Evolutionary conservation across 257 asterid genomes (phyloP).

Genomic region (Gentiana macrophylla): DNA sequence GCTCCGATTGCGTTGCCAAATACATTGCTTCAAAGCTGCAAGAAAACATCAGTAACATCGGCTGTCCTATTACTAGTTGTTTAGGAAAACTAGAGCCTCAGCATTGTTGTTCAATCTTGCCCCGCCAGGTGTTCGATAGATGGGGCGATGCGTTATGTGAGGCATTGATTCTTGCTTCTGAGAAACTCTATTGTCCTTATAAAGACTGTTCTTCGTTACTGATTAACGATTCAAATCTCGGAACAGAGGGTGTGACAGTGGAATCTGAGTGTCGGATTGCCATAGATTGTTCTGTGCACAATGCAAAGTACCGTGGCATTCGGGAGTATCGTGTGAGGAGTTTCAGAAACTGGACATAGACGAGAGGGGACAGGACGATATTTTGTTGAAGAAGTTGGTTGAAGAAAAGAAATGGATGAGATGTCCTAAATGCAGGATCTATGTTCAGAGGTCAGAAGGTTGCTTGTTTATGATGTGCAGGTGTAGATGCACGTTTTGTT

Average conservation of each 20-base stretch:
- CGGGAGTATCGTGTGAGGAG: no score
- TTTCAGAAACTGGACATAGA: slow-evolving; percentile 27
- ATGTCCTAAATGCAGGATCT: slow-evolving; percentile 49
- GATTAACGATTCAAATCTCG: slow-evolving; percentile 17
- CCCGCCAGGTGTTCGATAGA: slow-evolving; percentile 45
- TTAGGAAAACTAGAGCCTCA: slow-evolving; percentile 39
- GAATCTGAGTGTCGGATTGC: slow-evolving; percentile 37
- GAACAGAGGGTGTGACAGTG: not conserved
- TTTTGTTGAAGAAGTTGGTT: slow-evolving; percentile 17
- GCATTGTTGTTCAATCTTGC: slow-evolving; percentile 45
- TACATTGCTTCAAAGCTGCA: slow-evolving; percentile 37
- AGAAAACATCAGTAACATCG: slow-evolving; percentile 21
- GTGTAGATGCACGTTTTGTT: slow-evolving; percentile 55
- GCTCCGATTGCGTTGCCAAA: no score
- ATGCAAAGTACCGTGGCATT: no score
- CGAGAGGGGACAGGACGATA: slow-evolving; percentile 17
- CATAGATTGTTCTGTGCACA: no score
- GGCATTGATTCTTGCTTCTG: slow-evolving; percentile 33
- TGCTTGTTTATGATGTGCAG: slow-evolving; percentile 69
- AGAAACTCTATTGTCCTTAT: slow-evolving; percentile 7
- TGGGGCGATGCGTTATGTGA: slow-evolving; percentile 76
- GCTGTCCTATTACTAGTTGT: slow-evolving; percentile 49
- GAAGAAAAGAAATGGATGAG: slow-evolving; percentile 20
- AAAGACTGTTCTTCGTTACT: slow-evolving; percentile 57
- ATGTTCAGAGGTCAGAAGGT: slow-evolving; percentile 42